Evolutionary conservation across 371 early-diverging fungal genomes (phyloP), one percentile per base, ranked within the genome.

Genomic region (Mortierella sp.): DNA sequence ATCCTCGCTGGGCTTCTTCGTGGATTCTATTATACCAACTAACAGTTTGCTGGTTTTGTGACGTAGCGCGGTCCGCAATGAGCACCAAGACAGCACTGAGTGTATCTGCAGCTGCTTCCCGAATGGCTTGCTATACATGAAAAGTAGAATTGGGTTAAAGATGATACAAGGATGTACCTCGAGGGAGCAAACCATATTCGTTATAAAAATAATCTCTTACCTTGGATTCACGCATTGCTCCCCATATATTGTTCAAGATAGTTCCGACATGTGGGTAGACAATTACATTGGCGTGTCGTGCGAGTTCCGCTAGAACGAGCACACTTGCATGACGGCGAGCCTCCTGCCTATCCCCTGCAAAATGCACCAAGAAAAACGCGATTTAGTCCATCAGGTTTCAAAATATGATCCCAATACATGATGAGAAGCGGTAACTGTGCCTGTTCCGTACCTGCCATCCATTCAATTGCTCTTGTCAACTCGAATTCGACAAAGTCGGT

Each of bases 81-180:
- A 97, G 91, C 47, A 91, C 88, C 49, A 99, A 83, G 57, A 96
- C 94, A 10, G 94, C 95, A 37, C 92, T 92, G 18, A 98, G 86
- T 37, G 95, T 93, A 24, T 96, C 95, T 2, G 95, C 95, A 0
- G 96, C 97, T 32, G 94, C 93, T 65, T 96, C 96, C 62, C 97
- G 89, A 62, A 95, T 67, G 10, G 66, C 68, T 80, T 80, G 80
- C 80, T 80, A 72, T 39, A 45, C 49, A 47, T 60, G 54, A 32
- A 40, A 39, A 26, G 47, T 12, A 9, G 10, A 60, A 9, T 16
- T 12, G 11, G 16, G n/a, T 3, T 14, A 40, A 40, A 43, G 20
- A 22, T 9, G 39, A 32, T 14, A 14, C 12, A 58, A 58, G 16
- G 22, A 43, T 0, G 43, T 35, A 16, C 43, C 16, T 43, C 16